Evolutionary conservation across 805 yeast species (phyloP).

Genomic region (Candida sonorensis): DNA sequence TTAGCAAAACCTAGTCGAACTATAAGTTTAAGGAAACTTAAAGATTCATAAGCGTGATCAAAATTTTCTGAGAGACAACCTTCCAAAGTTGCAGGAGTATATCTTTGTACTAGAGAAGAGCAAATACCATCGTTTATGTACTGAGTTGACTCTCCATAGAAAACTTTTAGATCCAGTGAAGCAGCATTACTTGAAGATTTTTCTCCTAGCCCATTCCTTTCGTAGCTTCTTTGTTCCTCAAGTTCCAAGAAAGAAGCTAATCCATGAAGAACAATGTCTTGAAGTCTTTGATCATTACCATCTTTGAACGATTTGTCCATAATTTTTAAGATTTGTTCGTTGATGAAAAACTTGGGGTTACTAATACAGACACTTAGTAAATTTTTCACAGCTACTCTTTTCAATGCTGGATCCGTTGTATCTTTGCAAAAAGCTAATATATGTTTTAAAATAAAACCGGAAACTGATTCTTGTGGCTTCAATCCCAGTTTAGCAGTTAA

Average conservation of each 20-base stretch:
- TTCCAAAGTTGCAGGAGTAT: conserved; percentile 39
- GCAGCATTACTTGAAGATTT: conserved; percentile 28
- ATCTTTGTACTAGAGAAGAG: conserved; percentile 64
- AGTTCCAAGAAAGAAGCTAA: conserved; percentile 48
- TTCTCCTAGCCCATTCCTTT: conserved; percentile 32
- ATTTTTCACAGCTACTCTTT: conserved; percentile 49
- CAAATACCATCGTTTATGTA: conserved; percentile 64
- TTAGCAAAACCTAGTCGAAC: conserved; percentile 65
- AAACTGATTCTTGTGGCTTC: conserved; percentile 45
- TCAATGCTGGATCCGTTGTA: conserved; percentile 25
- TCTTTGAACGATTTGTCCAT: conserved; percentile 43
- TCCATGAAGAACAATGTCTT: conserved; percentile 49
- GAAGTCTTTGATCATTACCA: conserved; percentile 31
- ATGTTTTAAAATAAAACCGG: conserved; percentile 52
- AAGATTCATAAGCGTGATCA: conserved; percentile 42
- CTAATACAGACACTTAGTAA: conserved; percentile 52
- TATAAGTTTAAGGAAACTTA: conserved; percentile 48
- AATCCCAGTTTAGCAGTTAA: conserved; percentile 32
- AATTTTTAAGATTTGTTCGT: conserved; percentile 44
- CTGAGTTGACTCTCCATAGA: conserved; percentile 47
- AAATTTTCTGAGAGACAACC: conserved; percentile 40
- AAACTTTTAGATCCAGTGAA: conserved; percentile 39
- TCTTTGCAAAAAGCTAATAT: conserved; percentile 45
- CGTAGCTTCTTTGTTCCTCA: conserved; percentile 44
- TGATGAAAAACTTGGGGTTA: conserved; percentile 61